Base-by-base conservation (phyloP, 2,329 filamentous ascomycete species). In the Colletotrichum paranaense region DNA sequence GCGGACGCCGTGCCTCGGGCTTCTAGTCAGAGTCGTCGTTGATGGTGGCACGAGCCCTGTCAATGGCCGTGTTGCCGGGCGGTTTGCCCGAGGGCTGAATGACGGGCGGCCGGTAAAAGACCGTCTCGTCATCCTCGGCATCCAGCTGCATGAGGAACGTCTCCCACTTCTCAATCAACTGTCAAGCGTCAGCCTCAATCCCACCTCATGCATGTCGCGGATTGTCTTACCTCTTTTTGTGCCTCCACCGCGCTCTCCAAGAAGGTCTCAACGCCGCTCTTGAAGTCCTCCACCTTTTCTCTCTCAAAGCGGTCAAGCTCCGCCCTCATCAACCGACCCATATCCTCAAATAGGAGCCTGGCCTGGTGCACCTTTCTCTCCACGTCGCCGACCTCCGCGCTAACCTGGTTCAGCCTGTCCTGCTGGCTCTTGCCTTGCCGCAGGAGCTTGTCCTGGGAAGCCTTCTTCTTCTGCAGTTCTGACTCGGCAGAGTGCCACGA, bases 261-360 rank as follows among this genome's bases (percentile, higher is more conserved):
- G 84, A 98, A 99, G 1, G 97, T 99, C 86, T 99, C 97, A 2
- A 99, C 95, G 0, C 95, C 96, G 75, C 94, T 97, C 88, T 99
- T 99, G 84, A 99, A 99, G 81, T 99, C 97, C 81, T 99, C 97
- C 3, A 99, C 97, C 87, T 99, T 99, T 84, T 99, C 97, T 78
- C 90, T 91, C 85, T 99, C 97, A 79, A 99, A 99, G 22, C 95
- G 89, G 79, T 98, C 97, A 76, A 99, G 87, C 83, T 99, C 97
- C 46, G 88, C 89, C 73, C 95, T 91, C 95, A 99, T 97, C 80
- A 98, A 85, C 14, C 95, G 89, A 16, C 97, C 97, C 95, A 99
- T 98, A 80, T 99, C 97, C 77, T 99, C 97, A 79, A 99, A 99
- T 58, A 98, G 84, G 71, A 98, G 84, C 67, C 95, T 88, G 1